Evolutionary conservation across 2,329 filamentous ascomycete species (phyloP).

Genomic region (Nothomitra cinnamomea): DNA sequence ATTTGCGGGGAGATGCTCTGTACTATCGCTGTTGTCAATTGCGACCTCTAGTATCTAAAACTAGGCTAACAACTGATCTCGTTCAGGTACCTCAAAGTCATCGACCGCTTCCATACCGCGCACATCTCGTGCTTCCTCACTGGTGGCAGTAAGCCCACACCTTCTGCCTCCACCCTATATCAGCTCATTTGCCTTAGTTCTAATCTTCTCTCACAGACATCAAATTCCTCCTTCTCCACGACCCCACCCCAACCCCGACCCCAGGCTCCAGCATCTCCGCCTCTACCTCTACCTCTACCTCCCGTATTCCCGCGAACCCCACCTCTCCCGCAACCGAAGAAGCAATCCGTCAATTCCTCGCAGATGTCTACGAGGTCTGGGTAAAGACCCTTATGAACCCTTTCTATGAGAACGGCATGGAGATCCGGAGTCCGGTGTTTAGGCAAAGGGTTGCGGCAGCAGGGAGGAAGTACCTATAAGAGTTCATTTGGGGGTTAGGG

Average conservation of each 20-base stretch:
- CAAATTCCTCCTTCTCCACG: conserved; percentile 87
- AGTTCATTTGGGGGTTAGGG: too few relatives aligned
- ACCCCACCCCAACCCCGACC: conserved; percentile 38
- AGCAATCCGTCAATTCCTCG: conserved; percentile 86
- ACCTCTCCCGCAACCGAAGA: conserved; percentile 85
- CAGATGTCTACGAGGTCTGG: conserved; percentile 91
- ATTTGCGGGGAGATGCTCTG: too few relatives aligned
- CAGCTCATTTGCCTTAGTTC: background rate
- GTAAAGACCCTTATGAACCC: conserved; percentile 95
- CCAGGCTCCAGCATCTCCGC: conserved; percentile 9
- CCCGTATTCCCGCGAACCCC: conserved; percentile 46
- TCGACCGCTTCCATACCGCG: conserved; percentile 93
- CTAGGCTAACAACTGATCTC: too few relatives aligned
- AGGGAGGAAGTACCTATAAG: conserved; percentile 77
- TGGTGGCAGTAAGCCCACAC: conserved; percentile 40
- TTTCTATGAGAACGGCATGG: conserved; percentile 76
- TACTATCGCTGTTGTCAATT: too few relatives aligned
- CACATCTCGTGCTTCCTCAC: conserved; percentile 93
- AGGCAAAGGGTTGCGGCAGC: conserved; percentile 65
- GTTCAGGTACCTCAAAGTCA: conserved; percentile 94
- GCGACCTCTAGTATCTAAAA: too few relatives aligned
- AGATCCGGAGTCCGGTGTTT: conserved; percentile 77
- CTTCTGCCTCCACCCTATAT: background rate
- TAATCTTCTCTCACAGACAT: conserved; percentile 31
- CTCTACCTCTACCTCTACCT: conserved; percentile 16